Evolutionary conservation across 768 basidiomycete genomes (phyloP).

Genomic region (Podaxis mareebaensis): DNA sequence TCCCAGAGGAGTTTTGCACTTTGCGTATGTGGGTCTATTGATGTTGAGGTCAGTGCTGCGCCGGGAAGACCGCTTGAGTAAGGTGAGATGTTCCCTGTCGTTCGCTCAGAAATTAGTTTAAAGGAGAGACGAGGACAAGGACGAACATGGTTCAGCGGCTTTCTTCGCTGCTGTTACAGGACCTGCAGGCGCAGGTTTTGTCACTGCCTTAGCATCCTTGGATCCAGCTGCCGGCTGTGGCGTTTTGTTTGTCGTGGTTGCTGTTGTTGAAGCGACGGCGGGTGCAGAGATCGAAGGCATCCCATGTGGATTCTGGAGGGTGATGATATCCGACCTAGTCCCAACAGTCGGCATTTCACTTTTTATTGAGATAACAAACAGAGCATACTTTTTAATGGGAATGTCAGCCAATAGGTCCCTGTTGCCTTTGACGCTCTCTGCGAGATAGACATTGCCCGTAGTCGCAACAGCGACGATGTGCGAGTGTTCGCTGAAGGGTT

Average conservation of each 20-base stretch:
- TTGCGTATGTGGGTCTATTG: constrained; percentile 70
- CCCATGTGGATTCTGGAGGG: constrained; percentile 89
- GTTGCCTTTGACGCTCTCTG: constrained; percentile 86
- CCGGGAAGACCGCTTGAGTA: constrained; percentile 89
- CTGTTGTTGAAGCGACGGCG: constrained; percentile 23
- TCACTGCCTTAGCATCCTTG: constrained; percentile 21
- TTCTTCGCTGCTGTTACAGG: constrained; percentile 49
- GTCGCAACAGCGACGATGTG: constrained; percentile 89
- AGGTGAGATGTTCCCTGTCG: constrained; percentile 84
- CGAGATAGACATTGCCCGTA: constrained; percentile 91
- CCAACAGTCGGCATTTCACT: constrained; percentile 11
- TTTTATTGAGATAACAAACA: constrained; percentile 1
- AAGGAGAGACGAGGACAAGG: neutral
- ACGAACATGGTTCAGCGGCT: constrained; percentile 66
- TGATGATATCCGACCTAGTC: constrained; percentile 83
- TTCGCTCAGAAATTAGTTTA: neutral
- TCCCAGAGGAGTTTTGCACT: constrained; percentile 91
- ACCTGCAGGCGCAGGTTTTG: constrained; percentile 35
- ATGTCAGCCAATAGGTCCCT: constrained; percentile 85
- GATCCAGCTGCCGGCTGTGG: constrained; percentile 29
- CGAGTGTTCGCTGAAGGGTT: constrained; percentile 94
- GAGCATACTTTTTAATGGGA: constrained; percentile 75
- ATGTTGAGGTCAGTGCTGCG: constrained; percentile 92
- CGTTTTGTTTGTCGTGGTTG: constrained; percentile 22
- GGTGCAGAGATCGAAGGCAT: constrained; percentile 57